A percentile compares a stretch with the other conserved stretches of the same genome.
phyloP scores from a whole-genome alignment of 805 yeast genomes.

The Sungouiella thailandica region DNA sequence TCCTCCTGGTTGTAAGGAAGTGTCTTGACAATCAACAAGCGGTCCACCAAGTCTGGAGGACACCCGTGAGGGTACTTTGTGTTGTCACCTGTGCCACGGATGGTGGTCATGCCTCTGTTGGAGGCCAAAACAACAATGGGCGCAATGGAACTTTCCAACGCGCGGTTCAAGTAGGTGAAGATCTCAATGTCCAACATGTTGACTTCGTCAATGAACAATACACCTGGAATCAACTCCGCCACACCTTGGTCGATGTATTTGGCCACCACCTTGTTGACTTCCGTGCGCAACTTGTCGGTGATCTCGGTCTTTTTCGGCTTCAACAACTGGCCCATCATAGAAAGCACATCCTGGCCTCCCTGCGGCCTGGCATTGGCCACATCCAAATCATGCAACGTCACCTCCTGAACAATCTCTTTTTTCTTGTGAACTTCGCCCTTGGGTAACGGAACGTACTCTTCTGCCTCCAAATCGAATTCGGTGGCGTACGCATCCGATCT shows the following conservation, averaged over 20 bases:
- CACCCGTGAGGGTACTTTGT: slow-evolving; percentile 90
- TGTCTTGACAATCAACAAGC: slow-evolving; percentile 88
- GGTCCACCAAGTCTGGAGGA: slow-evolving; percentile 90
- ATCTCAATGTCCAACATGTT: slow-evolving; percentile 98
- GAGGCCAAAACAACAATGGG: slow-evolving; percentile 96
- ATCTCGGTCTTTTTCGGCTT: slow-evolving; percentile 96
- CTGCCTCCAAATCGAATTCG: slow-evolving; percentile 97
- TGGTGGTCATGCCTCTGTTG: slow-evolving; percentile 87
- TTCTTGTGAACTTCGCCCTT: slow-evolving; percentile 98
- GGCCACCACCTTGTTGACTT: slow-evolving; percentile 92
- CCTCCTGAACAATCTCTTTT: slow-evolving; percentile 97
- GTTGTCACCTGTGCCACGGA: slow-evolving; percentile 84
- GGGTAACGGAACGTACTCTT: slow-evolving; percentile 97
- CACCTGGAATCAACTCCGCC: slow-evolving; percentile 98
- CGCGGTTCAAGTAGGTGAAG: slow-evolving; percentile 90
- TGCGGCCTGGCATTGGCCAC: slow-evolving; percentile 93
- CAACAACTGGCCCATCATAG: slow-evolving; percentile 95
- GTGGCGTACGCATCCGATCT: slow-evolving; percentile 98
- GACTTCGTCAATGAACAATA: slow-evolving; percentile 94
- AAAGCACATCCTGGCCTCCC: slow-evolving; percentile 94
- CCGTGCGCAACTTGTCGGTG: slow-evolving; percentile 89
- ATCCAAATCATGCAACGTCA: slow-evolving; percentile 92
- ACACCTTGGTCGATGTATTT: slow-evolving; percentile 97
- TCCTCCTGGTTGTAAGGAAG: slow-evolving; percentile 83
- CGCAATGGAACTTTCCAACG: slow-evolving; percentile 85